Evolutionary conservation across 371 early-diverging fungal genomes (phyloP).

Genomic region (Mortierella sp.): DNA sequence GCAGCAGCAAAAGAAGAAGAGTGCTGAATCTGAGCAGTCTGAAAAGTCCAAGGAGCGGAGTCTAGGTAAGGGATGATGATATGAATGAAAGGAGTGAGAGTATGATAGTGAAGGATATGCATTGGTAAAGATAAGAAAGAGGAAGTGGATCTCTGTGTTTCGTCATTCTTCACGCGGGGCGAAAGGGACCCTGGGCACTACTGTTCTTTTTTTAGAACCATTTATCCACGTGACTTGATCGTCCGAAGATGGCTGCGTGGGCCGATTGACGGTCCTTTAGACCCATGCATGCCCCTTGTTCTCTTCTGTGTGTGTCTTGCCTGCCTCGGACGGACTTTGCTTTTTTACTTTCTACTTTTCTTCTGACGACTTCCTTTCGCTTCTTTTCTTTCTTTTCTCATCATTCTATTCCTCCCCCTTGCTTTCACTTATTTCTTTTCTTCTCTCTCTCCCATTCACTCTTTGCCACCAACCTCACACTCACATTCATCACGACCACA

Average conservation of each 20-base stretch:
- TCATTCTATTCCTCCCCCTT: background rate
- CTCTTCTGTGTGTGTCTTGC: background rate
- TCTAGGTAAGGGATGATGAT: constrained; percentile 1
- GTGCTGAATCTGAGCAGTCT: background rate
- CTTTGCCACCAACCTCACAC: background rate
- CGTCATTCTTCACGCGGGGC: no score
- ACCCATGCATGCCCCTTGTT: background rate
- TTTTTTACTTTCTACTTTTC: background rate
- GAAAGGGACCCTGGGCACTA: no score
- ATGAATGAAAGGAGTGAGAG: background rate
- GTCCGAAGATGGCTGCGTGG: no score
- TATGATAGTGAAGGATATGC: background rate
- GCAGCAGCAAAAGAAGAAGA: background rate
- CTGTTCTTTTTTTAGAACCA: no score
- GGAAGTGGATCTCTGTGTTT: no score
- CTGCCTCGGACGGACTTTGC: background rate
- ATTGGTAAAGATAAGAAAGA: background rate
- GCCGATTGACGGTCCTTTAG: no score
- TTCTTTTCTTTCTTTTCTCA: background rate
- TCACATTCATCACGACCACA: background rate
- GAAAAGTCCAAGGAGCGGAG: constrained; percentile 4
- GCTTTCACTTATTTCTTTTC: background rate
- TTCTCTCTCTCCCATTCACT: background rate
- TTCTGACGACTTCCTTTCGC: constrained; percentile 6
- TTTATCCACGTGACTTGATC: no score